Evolutionary conservation across 345 rosid genomes (phyloP).

Genomic region (Euphorbia pulcherrima): DNA sequence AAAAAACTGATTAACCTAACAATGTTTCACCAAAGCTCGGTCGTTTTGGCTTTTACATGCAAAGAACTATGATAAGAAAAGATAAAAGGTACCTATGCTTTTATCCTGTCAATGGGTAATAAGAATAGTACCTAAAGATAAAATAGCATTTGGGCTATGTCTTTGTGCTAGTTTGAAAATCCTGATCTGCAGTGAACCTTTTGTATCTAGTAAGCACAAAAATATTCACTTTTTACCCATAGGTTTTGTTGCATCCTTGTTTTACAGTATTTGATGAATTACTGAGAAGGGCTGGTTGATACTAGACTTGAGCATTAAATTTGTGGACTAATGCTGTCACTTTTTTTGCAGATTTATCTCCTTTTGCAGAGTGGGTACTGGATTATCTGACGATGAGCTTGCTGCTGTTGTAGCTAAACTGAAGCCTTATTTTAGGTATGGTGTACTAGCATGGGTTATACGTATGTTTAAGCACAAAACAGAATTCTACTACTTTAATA

Average conservation of each 20-base stretch:
- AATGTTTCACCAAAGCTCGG: too few relatives aligned
- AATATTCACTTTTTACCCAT: background rate
- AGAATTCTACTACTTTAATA: background rate
- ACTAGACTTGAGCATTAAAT: background rate
- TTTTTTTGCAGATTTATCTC: slow-evolving; percentile 71
- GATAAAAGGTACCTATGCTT: too few relatives aligned
- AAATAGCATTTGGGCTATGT: background rate
- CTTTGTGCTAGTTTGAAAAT: background rate
- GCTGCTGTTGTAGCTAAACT: slow-evolving; percentile 69
- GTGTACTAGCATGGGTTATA: background rate
- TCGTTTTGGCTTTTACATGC: too few relatives aligned
- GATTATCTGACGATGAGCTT: slow-evolving; percentile 83
- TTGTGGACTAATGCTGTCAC: background rate
- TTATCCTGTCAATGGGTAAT: too few relatives aligned
- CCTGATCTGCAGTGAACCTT: background rate
- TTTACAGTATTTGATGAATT: background rate
- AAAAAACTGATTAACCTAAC: too few relatives aligned
- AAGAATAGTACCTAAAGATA: too few relatives aligned
- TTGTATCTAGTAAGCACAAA: background rate
- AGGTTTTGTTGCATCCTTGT: background rate
- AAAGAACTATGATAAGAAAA: too few relatives aligned
- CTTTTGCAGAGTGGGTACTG: slow-evolving; percentile 95
- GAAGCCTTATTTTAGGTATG: slow-evolving; percentile 89
- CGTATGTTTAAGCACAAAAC: background rate
- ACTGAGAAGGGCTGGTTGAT: background rate